Conservation (phyloP, 2,329 filamentous ascomycete genomes). For the Davidsoniella neocaledoniae region DNA sequence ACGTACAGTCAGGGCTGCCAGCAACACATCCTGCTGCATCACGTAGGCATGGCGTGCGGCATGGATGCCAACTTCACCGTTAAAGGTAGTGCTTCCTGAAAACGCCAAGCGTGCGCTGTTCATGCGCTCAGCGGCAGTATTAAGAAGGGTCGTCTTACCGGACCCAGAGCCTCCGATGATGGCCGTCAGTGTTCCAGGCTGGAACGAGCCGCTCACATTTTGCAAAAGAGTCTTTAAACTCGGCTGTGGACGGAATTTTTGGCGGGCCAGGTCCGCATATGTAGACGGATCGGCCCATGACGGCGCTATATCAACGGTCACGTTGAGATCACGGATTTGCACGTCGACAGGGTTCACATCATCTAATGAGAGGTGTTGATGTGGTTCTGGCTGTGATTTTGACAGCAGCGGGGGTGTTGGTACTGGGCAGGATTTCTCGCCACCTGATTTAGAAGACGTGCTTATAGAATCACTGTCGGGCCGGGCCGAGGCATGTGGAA, state of each 20-base stretch:
- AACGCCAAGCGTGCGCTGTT: slow-evolving; percentile 34
- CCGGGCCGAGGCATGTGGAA: too few relatives aligned
- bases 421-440: too few relatives aligned
- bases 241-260: slow-evolving; percentile 22
- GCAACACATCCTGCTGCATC: slow-evolving; percentile 59
- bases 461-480: too few relatives aligned
- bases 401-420: not conserved
- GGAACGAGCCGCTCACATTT: slow-evolving; percentile 45
- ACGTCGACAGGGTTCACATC: slow-evolving; percentile 41
- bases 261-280: slow-evolving; percentile 25
- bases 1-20: slow-evolving; percentile 57
- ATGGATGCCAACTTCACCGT: slow-evolving; percentile 35
- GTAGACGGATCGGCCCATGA: slow-evolving; percentile 32
- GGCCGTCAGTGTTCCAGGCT: slow-evolving; percentile 51
- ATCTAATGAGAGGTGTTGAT: slow-evolving; percentile 23
- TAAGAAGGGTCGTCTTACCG: slow-evolving; percentile 56
- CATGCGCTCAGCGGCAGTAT: slow-evolving; percentile 54
- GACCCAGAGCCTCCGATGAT: slow-evolving; percentile 61
- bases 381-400: not conserved
- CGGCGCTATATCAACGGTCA: slow-evolving; percentile 42
- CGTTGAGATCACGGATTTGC: slow-evolving; percentile 34
- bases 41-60: slow-evolving; percentile 50
- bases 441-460: too few relatives aligned
- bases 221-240: slow-evolving; percentile 39
- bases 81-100: slow-evolving; percentile 43